Base-by-base conservation (phyloP, 306 rosid genomes). In the Casuarina glauca region DNA sequence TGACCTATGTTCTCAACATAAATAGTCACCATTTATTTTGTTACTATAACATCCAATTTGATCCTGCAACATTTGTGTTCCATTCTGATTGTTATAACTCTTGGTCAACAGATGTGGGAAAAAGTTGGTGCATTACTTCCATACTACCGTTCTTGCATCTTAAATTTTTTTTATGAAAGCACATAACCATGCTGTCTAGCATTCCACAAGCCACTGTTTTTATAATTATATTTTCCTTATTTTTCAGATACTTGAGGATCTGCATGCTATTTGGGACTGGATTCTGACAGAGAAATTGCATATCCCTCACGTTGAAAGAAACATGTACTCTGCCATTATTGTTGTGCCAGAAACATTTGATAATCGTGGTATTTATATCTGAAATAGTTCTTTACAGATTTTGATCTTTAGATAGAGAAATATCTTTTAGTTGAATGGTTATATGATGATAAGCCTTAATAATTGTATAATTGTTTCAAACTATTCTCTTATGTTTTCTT, bases 271-370 rank as follows among this genome's bases (percentile, higher is more conserved):
- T 80, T 95, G 98, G 98, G 97, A 95, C 50, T 95, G 96, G 94
- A 89, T 92, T 83, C 89, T 95, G 86, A 83, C 81, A 72, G 96
- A 92, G 81, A 89, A 89, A 76, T 82, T 95, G 86, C 91, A 86
- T 75, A 90, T 95, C 70, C 93, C 97, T 66, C 88, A 74, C 84
- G 82, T 69, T 79, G 90, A 88, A 82, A 89, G 98, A 88, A 89
- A 79, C 79, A 83, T 87, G 92, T 91, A 92, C 76, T 84, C 97
- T 78, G 98, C 92, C 63, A 69, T 95, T 79, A 91, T 95, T 53
- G 96, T 92, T 74, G 73, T 92, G 81, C 96, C 97, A 49, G 98
- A 95, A 75, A 85, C 98, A 89, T 92, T 88, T 89, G 97, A 92
- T 80, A 89, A 82, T 81, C 97, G 93, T 6, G 98, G 98, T 95